Evolutionary conservation across 495 filamentous ascomycete genomes (phyloP), one percentile per base, ranked within the genome.

Genomic region (Aspergillus nanangensis): DNA sequence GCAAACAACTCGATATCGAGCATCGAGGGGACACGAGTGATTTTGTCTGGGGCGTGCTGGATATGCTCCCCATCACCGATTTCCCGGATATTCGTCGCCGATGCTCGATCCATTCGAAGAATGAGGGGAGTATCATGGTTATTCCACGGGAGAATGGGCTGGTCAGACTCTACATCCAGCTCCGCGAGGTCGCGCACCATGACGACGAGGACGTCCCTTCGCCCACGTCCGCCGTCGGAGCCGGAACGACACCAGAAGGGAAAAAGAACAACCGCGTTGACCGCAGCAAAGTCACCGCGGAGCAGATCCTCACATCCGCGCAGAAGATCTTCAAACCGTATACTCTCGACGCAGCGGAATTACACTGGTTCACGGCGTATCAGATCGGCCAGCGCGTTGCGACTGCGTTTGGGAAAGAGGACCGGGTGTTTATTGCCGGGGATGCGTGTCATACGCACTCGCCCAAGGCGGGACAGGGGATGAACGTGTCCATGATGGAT

Each of bases 391-490:
- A 88, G 62, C 75, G 84, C 22, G 78, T 88, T 2, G 80, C 78
- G 5, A 66, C 76, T 8, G 58, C 68, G 3, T 87, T 87, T 53
- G 78, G 74, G 7, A 61, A 72, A 8, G 60, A 77, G 21, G 69
- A 87, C 34, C 70, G 83, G 0, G 74, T 86, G 4, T 87, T 88
- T 49, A 70, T 88, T 34, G 82, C 80, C 11, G 75, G 67, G 33
- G 77, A 86, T 58, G 78, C 80, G 4, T 71, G 80, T 0, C 81
- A 83, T 48, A 82, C 77, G 0, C 60, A 66, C 27, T 81, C 78
- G 0, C 85, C 85, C 5, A 86, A 87, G 65, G 83, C 82, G 2
- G 85, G 84, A 0, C 84, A 87, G 59, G 86, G 86, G 13, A 88
- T 89, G 85, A 89, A 90, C 53, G 79, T 83, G 1, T 71, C 65